phyloP scores from a whole-genome alignment of 1,284 basidiomycete genomes.

The Heterobasidion parviporum region DNA sequence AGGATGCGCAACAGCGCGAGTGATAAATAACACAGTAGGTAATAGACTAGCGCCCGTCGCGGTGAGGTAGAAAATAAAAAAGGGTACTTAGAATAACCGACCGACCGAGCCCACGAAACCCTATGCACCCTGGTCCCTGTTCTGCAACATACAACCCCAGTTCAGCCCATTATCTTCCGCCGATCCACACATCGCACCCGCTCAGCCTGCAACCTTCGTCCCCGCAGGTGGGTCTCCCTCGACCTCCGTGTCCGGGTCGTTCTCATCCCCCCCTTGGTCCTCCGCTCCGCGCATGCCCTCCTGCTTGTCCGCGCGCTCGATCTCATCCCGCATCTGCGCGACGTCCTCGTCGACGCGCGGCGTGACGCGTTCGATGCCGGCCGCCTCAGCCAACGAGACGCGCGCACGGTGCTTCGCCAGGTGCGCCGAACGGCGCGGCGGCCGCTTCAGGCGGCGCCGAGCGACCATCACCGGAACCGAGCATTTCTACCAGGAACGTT shows the following conservation, averaged over 20 bases:
- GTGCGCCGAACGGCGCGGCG: slow-evolving; percentile 55
- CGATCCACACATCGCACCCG: background rate
- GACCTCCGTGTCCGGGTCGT: background rate
- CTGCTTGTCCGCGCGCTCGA: slow-evolving; percentile 54
- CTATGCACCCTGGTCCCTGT: no score
- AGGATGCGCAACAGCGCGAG: no score
- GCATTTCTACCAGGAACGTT: slow-evolving; percentile 49
- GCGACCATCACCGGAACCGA: slow-evolving; percentile 90
- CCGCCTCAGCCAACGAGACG: slow-evolving; percentile 79
- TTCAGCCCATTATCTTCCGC: background rate
- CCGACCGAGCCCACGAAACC: no score
- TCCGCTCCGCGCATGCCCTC: slow-evolving; percentile 18
- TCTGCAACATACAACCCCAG: background rate
- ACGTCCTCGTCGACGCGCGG: slow-evolving; percentile 68
- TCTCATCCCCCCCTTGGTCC: background rate
- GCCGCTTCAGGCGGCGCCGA: slow-evolving; percentile 73
- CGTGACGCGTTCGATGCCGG: slow-evolving; percentile 72
- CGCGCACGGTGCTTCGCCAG: slow-evolving; percentile 58
- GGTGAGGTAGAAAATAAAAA: no score
- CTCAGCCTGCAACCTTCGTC: background rate
- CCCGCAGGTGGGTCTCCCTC: background rate
- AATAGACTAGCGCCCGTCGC: no score
- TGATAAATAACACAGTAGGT: background rate
- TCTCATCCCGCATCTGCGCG: slow-evolving; percentile 60
- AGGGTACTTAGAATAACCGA: no score